A percentile compares a stretch with the other conserved stretches of the same genome.
Evolutionary conservation across 1,284 basidiomycete species (phyloP).

Genomic region (Ganoderma lingzhi): DNA sequence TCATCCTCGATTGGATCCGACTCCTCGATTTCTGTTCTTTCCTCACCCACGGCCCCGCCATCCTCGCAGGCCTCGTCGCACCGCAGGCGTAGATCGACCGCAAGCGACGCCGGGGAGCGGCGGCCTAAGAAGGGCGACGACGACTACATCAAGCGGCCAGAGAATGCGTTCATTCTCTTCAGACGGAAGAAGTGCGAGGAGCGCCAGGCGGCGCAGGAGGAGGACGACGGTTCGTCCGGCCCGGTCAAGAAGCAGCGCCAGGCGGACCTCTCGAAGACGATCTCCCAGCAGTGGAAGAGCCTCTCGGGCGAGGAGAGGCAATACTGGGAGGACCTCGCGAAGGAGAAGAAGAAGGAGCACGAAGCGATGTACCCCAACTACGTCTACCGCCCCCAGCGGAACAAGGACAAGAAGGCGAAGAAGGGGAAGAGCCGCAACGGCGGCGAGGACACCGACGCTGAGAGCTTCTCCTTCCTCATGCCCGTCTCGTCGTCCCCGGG

Average conservation of each 20-base stretch:
- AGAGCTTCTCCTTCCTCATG: constrained; percentile 64
- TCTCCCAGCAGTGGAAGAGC: constrained; percentile 78
- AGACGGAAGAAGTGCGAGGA: constrained; percentile 79
- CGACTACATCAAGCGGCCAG: constrained; percentile 81
- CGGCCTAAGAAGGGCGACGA: constrained; percentile 81
- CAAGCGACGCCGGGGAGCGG: constrained; percentile 67
- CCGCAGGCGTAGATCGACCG: constrained; percentile 69
- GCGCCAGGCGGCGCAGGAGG: constrained; percentile 57
- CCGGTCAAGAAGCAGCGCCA: constrained; percentile 59
- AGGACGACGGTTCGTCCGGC: constrained; percentile 45
- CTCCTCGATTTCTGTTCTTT: constrained; percentile 44
- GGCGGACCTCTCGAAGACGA: constrained; percentile 77
- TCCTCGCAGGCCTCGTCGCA: constrained; percentile 49
- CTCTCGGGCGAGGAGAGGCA: constrained; percentile 66
- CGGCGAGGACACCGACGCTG: constrained; percentile 56
- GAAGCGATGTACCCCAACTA: constrained; percentile 75
- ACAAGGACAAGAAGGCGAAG: constrained; percentile 61
- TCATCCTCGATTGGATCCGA: constrained; percentile 59
- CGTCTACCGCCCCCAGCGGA: constrained; percentile 77
- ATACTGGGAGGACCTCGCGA: constrained; percentile 68
- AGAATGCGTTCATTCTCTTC: constrained; percentile 85
- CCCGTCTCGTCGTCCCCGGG: constrained; percentile 47
- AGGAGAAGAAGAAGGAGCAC: constrained; percentile 66
- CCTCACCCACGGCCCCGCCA: constrained; percentile 44
- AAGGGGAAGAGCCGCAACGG: constrained; percentile 54